Evolutionary conservation across 257 asterid genomes (phyloP).

Genomic region (Salvia splendens): DNA sequence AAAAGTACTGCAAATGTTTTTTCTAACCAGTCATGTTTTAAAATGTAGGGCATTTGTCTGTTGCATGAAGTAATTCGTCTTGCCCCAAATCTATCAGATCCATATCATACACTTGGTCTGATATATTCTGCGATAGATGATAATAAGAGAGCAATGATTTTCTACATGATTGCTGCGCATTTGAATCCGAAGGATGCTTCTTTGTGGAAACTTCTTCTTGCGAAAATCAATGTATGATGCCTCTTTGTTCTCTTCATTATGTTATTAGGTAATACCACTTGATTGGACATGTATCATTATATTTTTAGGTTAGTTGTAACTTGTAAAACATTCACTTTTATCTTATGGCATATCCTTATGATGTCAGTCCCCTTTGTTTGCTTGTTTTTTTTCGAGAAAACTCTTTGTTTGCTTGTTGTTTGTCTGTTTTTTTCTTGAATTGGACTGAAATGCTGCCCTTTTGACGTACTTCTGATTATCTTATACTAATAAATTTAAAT

Average conservation of each 20-base stretch:
- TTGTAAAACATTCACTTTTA: not conserved
- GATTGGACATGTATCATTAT: slow-evolving; percentile 12
- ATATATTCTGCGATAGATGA: slow-evolving; percentile 62
- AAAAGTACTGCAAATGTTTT: slow-evolving; percentile 23
- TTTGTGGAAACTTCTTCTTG: slow-evolving; percentile 75
- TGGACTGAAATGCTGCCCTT: not conserved
- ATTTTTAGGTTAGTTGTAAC: not conserved
- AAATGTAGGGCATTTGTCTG: slow-evolving; percentile 62
- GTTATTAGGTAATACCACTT: not conserved
- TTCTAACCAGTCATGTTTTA: slow-evolving; percentile 30
- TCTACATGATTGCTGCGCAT: slow-evolving; percentile 88
- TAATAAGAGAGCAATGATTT: slow-evolving; percentile 58
- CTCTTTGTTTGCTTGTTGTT: too few relatives aligned
- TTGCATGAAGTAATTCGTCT: slow-evolving; percentile 71
- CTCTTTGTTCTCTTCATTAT: slow-evolving; percentile 1
- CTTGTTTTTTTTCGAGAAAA: too few relatives aligned
- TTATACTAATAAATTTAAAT: not conserved
- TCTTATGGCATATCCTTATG: too few relatives aligned
- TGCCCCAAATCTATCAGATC: slow-evolving; percentile 74
- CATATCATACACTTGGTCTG: slow-evolving; percentile 81
- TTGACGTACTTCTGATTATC: not conserved
- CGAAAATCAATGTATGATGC: slow-evolving; percentile 60
- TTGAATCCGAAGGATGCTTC: slow-evolving; percentile 73
- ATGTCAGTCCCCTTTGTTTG: too few relatives aligned
- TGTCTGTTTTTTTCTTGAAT: too few relatives aligned